Evolutionary conservation across 495 filamentous ascomycete species (phyloP).

Genomic region (Margaritispora aquatica): DNA sequence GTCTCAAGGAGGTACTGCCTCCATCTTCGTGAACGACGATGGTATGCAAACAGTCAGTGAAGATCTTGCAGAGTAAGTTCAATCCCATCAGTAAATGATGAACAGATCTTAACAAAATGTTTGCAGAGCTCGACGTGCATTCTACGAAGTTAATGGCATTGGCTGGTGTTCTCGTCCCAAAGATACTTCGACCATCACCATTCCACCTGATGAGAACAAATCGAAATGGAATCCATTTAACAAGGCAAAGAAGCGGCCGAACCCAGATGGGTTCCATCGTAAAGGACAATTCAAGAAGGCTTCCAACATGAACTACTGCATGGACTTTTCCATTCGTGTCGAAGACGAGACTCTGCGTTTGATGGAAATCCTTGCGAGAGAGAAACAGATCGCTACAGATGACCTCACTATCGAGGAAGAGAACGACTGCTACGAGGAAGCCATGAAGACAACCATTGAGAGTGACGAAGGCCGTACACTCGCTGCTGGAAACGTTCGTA

Average conservation of each 20-base stretch:
- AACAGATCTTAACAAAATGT: neutral
- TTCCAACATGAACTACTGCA: conserved; percentile 65
- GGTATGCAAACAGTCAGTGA: conserved; percentile 47
- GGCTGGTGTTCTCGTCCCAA: conserved; percentile 53
- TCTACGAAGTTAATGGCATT: conserved; percentile 56
- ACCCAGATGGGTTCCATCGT: conserved; percentile 40
- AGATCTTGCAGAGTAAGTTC: conserved; percentile 13
- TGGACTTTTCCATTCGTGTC: conserved; percentile 49
- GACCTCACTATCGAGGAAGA: conserved; percentile 48
- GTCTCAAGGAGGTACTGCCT: conserved; percentile 60
- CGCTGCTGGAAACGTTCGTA: conserved; percentile 63
- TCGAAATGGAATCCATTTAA: conserved; percentile 18
- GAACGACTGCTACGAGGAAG: conserved; percentile 39
- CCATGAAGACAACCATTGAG: conserved; percentile 43
- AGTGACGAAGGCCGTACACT: conserved; percentile 54
- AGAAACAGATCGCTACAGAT: neutral
- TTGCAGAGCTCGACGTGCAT: conserved; percentile 42
- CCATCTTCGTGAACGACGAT: conserved; percentile 69
- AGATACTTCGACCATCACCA: conserved; percentile 37
- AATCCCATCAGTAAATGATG: neutral
- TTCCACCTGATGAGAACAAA: conserved; percentile 24
- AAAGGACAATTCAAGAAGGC: conserved; percentile 68
- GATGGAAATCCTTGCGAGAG: neutral
- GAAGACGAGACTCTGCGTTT: conserved; percentile 47
- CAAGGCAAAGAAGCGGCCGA: conserved; percentile 15